A percentile compares a stretch with the other conserved stretches of the same genome.
phyloP scores from a whole-genome alignment of 257 asterid species.

The Lavandula angustifolia region DNA sequence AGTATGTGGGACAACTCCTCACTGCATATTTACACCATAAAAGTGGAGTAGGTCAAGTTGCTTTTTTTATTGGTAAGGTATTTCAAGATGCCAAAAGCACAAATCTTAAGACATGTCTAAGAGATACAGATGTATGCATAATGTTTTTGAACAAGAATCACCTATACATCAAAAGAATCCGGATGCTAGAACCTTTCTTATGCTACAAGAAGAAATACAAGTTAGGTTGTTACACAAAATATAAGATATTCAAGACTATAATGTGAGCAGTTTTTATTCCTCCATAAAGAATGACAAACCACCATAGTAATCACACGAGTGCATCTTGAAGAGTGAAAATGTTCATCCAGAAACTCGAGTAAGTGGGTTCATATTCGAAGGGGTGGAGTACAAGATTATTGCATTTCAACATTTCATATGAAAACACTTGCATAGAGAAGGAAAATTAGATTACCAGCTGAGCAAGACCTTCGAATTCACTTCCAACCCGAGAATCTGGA shows the following conservation, averaged over 20 bases:
- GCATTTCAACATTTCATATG: neutral
- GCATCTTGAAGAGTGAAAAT: neutral
- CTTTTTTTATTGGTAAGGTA: neutral
- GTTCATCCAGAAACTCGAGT: neutral
- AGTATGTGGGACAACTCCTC: constrained; percentile 95
- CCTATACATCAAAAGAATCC: constrained; percentile 86
- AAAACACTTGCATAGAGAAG: constrained; percentile 16
- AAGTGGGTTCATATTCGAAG: neutral
- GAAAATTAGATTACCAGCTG: constrained; percentile 54
- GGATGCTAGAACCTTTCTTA: constrained; percentile 64
- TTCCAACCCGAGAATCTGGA: constrained; percentile 78
- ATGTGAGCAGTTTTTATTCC: constrained; percentile 3
- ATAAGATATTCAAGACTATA: constrained; percentile 18
- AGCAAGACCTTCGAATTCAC: constrained; percentile 78
- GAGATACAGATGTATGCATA: constrained; percentile 6
- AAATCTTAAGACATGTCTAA: neutral
- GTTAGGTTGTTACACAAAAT: constrained; percentile 28
- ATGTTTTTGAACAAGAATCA: constrained; percentile 30
- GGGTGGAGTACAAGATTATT: neutral
- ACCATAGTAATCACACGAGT: constrained; percentile 6
- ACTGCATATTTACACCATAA: constrained; percentile 45
- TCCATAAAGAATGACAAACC: constrained; percentile 11
- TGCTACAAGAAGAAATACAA: constrained; percentile 56
- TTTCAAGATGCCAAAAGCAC: neutral
- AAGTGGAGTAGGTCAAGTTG: neutral